Conservation (phyloP, 2,329 filamentous ascomycete genomes). For the Pseudocercospora vitis region DNA sequence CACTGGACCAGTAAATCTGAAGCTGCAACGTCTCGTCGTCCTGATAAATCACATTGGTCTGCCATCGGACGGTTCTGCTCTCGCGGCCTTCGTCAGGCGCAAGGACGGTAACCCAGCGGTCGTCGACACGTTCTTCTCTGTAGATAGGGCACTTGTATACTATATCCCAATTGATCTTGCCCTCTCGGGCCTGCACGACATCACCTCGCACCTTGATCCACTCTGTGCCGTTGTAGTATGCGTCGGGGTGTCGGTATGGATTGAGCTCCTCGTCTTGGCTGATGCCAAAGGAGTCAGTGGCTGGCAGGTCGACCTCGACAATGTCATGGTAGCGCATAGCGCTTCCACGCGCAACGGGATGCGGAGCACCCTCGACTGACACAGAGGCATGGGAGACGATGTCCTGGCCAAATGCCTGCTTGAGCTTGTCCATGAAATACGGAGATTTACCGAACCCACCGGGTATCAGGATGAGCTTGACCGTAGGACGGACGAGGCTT, state of each 20-base stretch:
- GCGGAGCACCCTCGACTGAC: not conserved
- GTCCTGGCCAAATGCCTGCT: not conserved
- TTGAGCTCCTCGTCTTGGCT: not conserved
- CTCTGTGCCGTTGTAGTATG: not conserved
- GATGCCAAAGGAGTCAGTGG: not conserved
- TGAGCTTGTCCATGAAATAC: conserved; percentile 5
- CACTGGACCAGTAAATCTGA: not conserved
- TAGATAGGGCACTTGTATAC: not conserved
- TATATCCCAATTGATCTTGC: not conserved
- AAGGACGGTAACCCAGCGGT: not conserved
- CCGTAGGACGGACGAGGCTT: not conserved
- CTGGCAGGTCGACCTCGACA: not conserved
- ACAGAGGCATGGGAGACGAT: not conserved
- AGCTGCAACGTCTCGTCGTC: not conserved
- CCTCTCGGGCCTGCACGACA: not conserved
- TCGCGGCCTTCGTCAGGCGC: not conserved
- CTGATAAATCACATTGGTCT: not conserved
- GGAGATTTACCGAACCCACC: conserved; percentile 9
- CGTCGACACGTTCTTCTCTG: not conserved
- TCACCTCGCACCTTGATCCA: not conserved
- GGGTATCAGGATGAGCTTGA: conserved; percentile 5
- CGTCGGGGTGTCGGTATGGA: not conserved
- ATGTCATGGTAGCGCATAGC: not conserved
- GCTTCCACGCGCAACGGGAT: not conserved
- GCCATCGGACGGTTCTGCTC: not conserved